Evolutionary conservation across 805 yeast genomes (phyloP).

Genomic region (Sugiyamaella mastotermitis): DNA sequence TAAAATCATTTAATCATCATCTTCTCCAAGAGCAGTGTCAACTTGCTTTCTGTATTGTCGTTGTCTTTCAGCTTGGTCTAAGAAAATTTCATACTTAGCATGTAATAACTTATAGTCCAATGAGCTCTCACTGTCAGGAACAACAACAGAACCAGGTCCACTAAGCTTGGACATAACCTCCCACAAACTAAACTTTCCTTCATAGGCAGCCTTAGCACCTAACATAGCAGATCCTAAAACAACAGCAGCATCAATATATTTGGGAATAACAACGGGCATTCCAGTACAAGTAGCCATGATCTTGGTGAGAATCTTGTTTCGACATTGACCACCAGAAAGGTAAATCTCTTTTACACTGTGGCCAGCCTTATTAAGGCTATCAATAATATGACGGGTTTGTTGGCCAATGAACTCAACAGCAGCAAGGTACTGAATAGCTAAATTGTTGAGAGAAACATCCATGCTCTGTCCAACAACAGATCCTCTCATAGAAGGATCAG

Average conservation of each 20-base stretch:
- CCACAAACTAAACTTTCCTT: constrained; percentile 54
- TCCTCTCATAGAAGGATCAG: constrained; percentile 91
- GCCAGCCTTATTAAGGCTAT: constrained; percentile 74
- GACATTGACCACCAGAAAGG: constrained; percentile 95
- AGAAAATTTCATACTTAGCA: constrained; percentile 77
- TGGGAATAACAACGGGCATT: constrained; percentile 83
- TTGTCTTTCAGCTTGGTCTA: constrained; percentile 83
- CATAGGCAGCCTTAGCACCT: constrained; percentile 90
- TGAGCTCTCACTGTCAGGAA: constrained; percentile 51
- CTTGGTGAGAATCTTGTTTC: constrained; percentile 84
- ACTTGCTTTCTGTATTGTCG: constrained; percentile 68
- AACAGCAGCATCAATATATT: constrained; percentile 94
- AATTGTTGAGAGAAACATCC: constrained; percentile 79
- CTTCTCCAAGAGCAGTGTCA: constrained; percentile 16
- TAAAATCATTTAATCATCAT: background rate
- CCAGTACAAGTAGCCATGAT: constrained; percentile 90
- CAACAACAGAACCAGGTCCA: constrained; percentile 73
- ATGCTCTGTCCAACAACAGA: constrained; percentile 86
- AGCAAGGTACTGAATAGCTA: constrained; percentile 81
- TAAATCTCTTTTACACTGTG: constrained; percentile 70
- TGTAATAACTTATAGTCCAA: constrained; percentile 67
- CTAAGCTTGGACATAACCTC: constrained; percentile 77
- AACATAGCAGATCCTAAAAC: constrained; percentile 93
- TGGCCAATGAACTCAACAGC: constrained; percentile 98
- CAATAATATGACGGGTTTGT: constrained; percentile 93